These are phyloP conservation scores for Podila verticillata DNA, from an alignment of 192 early-diverging fungal genomes.

Conservation along the genomic window DNA sequence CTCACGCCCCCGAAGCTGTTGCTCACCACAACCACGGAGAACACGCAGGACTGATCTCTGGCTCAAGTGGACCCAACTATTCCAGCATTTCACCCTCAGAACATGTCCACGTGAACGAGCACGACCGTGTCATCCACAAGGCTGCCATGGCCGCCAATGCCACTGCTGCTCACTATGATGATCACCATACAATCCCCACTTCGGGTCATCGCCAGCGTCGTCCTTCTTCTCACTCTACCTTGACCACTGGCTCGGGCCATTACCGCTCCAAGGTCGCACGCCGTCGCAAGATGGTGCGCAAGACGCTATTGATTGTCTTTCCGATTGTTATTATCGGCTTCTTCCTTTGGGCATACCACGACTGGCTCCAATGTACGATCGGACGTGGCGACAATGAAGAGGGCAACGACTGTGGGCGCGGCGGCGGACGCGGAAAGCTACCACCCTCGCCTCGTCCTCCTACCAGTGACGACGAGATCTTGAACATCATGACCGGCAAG, in stretches of 20 bases:
- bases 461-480: background rate
- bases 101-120: constrained; percentile 36
- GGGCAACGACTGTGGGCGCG: constrained; percentile 33
- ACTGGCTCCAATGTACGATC: constrained; percentile 50
- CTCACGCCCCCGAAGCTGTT: constrained; percentile 24
- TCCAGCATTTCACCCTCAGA: constrained; percentile 26
- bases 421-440: constrained; percentile 38
- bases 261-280: constrained; percentile 25
- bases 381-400: constrained; percentile 30
- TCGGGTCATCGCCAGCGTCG: constrained; percentile 23
- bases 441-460: constrained; percentile 14
- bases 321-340: constrained; percentile 20
- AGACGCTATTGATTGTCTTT: constrained; percentile 16
- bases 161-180: constrained; percentile 20
- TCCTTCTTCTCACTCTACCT: constrained; percentile 32
- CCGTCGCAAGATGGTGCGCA: constrained; percentile 42
- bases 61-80: constrained; percentile 11
- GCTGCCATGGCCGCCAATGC: constrained; percentile 48
- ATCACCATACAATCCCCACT: background rate
- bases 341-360: constrained; percentile 42
- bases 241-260: constrained; percentile 27
- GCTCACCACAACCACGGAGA: constrained; percentile 1
- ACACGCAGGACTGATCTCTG: constrained; percentile 14
- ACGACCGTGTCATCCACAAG: constrained; percentile 47
- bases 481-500: constrained; percentile 8